Conservation (phyloP, 129 eudicot species). For the Tagetes erecta region DNA sequence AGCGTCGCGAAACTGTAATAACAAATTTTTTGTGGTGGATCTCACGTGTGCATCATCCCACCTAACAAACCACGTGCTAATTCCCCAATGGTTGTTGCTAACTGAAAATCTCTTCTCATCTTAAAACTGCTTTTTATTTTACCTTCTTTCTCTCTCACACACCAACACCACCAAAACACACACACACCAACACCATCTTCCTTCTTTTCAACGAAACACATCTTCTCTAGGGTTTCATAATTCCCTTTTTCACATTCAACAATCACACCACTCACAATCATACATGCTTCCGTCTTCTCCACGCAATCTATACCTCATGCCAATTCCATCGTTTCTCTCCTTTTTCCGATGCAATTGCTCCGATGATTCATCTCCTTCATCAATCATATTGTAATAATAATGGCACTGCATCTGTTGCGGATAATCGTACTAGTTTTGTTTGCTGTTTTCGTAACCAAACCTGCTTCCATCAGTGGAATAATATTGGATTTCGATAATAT, state of each 20-base stretch:
- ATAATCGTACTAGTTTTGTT: not conserved
- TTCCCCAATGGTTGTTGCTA: too few relatives aligned
- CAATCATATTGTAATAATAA: constrained; percentile 10
- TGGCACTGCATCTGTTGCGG: constrained; percentile 4
- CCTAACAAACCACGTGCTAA: too few relatives aligned
- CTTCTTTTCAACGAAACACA: too few relatives aligned
- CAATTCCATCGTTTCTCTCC: not conserved
- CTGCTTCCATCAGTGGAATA: constrained; percentile 16
- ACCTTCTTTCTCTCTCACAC: too few relatives aligned
- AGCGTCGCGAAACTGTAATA: too few relatives aligned
- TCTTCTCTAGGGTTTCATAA: constrained; percentile 25
- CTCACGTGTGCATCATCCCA: too few relatives aligned
- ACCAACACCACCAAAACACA: too few relatives aligned
- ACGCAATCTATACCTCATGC: constrained; percentile 9
- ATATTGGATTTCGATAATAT: constrained; percentile 5
- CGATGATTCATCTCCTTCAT: constrained; percentile 25
- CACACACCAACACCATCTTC: constrained; percentile 17
- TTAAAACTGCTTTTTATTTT: too few relatives aligned
- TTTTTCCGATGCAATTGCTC: constrained; percentile 34
- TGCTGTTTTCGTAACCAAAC: not conserved
- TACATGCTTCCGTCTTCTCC: not conserved
- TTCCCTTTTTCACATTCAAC: constrained; percentile 23
- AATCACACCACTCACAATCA: constrained; percentile 13
- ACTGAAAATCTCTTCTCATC: too few relatives aligned
- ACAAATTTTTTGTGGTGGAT: too few relatives aligned